Percentiles rank a stretch among this genome's conserved stretches.
Conservation (phyloP, 257 asterid species). For the Nicotiana tomentosiformis region DNA sequence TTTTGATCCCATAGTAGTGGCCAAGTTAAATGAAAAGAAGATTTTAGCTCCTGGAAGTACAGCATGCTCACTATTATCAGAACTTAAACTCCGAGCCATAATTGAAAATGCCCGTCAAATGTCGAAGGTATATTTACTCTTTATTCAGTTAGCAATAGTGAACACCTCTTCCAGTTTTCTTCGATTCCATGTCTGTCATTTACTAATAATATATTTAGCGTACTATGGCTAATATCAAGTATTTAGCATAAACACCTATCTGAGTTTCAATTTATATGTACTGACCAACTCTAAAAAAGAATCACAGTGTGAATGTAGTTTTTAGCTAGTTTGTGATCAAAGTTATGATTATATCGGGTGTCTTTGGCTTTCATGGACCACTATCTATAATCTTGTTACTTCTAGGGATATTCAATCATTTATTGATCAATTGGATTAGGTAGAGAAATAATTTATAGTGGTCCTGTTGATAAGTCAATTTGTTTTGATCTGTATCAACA, state of each 20-base stretch:
- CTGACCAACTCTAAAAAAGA: not conserved
- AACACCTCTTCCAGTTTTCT: not conserved
- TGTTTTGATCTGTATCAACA: not conserved
- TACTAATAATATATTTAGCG: not conserved
- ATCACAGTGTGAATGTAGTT: not conserved
- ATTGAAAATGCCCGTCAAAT: constrained; percentile 91
- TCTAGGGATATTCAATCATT: constrained; percentile 7
- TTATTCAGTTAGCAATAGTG: not conserved
- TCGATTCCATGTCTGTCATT: not conserved
- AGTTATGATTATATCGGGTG: not conserved
- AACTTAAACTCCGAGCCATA: constrained; percentile 70
- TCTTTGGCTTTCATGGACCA: constrained; percentile 1
- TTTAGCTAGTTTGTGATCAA: not conserved
- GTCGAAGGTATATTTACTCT: constrained; percentile 45
- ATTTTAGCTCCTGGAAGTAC: constrained; percentile 57
- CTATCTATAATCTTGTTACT: not conserved
- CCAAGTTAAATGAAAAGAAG: constrained; percentile 89
- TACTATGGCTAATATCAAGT: not conserved
- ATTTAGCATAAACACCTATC: not conserved
- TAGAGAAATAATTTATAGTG: constrained; percentile 12
- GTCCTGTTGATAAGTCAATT: constrained; percentile 17
- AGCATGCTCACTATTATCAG: constrained; percentile 79
- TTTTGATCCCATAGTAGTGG: constrained; percentile 76
- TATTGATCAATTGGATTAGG: constrained; percentile 18
- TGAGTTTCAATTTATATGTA: not conserved